phyloP scores from a whole-genome alignment of 768 basidiomycete genomes.

The Hortiboletus campestris region DNA sequence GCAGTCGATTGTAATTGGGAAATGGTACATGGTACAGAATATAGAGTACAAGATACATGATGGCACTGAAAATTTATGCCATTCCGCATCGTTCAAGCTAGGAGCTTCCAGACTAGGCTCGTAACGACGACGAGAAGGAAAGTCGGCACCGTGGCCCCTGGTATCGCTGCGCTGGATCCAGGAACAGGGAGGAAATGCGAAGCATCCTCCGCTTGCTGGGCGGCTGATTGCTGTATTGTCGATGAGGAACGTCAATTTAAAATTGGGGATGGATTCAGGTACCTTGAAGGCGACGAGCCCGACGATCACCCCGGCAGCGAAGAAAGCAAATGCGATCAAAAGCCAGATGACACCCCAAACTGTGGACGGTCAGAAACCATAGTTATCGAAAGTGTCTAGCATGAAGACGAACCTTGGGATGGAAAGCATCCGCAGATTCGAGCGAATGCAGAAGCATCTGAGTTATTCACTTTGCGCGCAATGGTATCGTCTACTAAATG shows the following conservation, averaged over 20 bases:
- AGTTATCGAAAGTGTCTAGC: not conserved
- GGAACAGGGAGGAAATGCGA: conserved; percentile 61
- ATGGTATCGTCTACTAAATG: conserved; percentile 69
- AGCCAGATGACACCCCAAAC: conserved; percentile 93
- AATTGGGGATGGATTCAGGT: conserved; percentile 6
- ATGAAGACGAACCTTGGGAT: conserved; percentile 55
- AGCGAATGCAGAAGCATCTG: conserved; percentile 85
- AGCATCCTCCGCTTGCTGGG: conserved; percentile 52
- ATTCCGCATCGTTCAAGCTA: conserved; percentile 5
- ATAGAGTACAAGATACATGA: not conserved
- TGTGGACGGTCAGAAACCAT: conserved; percentile 26
- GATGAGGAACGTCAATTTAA: not conserved
- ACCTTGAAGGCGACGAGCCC: conserved; percentile 85
- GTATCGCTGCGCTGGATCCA: conserved; percentile 40
- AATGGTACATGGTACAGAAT: conserved; percentile 8
- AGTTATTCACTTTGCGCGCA: conserved; percentile 79
- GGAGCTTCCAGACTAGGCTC: conserved; percentile 25
- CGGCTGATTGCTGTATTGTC: conserved; percentile 50
- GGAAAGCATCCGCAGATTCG: conserved; percentile 84
- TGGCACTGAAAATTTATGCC: not conserved
- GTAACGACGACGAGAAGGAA: conserved; percentile 23
- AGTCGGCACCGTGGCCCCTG: conserved; percentile 27
- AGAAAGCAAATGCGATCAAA: conserved; percentile 68
- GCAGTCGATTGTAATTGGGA: not conserved
- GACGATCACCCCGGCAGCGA: conserved; percentile 71